Evolutionary conservation across 495 filamentous ascomycete species (phyloP), one percentile per base, ranked within the genome.

Genomic region (Aspergillus egyptiacus): DNA sequence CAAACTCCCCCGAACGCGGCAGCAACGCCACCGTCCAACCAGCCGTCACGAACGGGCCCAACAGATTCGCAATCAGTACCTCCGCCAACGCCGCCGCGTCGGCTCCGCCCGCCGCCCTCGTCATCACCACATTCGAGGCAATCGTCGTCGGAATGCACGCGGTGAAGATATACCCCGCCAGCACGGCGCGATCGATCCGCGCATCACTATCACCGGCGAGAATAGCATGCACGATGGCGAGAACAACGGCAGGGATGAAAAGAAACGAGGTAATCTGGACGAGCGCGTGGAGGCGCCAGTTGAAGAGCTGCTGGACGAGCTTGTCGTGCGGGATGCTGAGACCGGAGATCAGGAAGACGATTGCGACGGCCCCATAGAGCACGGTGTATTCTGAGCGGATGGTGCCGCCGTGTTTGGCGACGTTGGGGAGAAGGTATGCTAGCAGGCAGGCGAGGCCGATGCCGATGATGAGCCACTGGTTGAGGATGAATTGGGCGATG

Each of bases 51-150:
- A 80, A 74, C 3, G 76, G 73, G 0, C 75, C 75, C 11, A 74
- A 54, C 14, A 76, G 53, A 62, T 78, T 80, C n/a, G 74, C 76
- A 36, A 80, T 59, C 38, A 80, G 55, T 1, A 80, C 76, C 55
- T 77, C 74, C 17, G 77, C 74, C 19, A 78, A 57, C 19, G 76
- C 74, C 2, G 75, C 75, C 10, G 75, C 74, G 56, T 80, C 76
- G 48, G 78, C 76, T 5, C 76, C 75, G 4, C 76, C 74, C 5
- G 75, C 71, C 13, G 73, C 66, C 19, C 73, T 63, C 25, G 75
- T 78, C 75, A 78, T 80, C 4, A 80, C 74, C 27, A 80, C 74
- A 59, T 80, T 80, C 48, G 75, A 78, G 5, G 76, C 76, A 45
- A 80, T 74, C 5, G 75, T 80, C 6, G 76, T 80, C 8, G 74